A percentile compares a stretch with the other conserved stretches of the same genome.
phyloP scores from a whole-genome alignment of 306 rosid species.

The Medicago ruthenica region DNA sequence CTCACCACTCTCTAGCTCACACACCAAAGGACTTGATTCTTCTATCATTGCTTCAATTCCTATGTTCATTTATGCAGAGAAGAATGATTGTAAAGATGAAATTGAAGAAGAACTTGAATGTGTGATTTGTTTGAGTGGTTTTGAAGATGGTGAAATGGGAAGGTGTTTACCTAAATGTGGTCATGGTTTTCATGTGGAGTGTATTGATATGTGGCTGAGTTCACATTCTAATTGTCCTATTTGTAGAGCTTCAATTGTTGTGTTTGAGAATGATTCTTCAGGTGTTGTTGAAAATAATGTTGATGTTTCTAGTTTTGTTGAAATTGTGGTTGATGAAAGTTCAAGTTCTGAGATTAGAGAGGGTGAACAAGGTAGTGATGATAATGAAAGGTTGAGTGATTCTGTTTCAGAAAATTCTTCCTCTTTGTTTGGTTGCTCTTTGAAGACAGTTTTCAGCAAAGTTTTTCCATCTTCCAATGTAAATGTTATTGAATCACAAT shows the following conservation, averaged over 20 bases:
- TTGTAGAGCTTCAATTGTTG: constrained; percentile 68
- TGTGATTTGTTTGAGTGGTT: constrained; percentile 75
- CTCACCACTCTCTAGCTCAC: constrained; percentile 42
- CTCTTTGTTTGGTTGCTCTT: constrained; percentile 64
- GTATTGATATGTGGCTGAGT: constrained; percentile 90
- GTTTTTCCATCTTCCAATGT: constrained; percentile 57
- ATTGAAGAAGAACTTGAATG: constrained; percentile 57
- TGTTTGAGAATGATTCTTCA: constrained; percentile 41
- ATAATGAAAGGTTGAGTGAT: constrained; percentile 24
- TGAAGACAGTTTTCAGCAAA: constrained; percentile 76
- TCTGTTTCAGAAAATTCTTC: constrained; percentile 49
- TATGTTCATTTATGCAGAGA: constrained; percentile 54
- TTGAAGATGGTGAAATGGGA: constrained; percentile 73
- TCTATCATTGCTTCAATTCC: constrained; percentile 65
- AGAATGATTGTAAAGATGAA: background rate
- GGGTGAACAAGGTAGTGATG: constrained; percentile 24
- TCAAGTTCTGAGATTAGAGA: constrained; percentile 49
- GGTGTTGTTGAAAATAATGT: background rate
- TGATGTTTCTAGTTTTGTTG: constrained; percentile 43
- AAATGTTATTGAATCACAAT: constrained; percentile 41
- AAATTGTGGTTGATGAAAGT: constrained; percentile 49
- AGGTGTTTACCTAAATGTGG: constrained; percentile 72
- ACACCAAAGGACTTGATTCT: constrained; percentile 73
- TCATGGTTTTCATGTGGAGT: constrained; percentile 80
- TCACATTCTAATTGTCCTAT: constrained; percentile 85